Percentiles rank a stretch among this genome's conserved stretches.
Evolutionary conservation across 257 asterid species (phyloP).

Genomic region (Ballota nigra): DNA sequence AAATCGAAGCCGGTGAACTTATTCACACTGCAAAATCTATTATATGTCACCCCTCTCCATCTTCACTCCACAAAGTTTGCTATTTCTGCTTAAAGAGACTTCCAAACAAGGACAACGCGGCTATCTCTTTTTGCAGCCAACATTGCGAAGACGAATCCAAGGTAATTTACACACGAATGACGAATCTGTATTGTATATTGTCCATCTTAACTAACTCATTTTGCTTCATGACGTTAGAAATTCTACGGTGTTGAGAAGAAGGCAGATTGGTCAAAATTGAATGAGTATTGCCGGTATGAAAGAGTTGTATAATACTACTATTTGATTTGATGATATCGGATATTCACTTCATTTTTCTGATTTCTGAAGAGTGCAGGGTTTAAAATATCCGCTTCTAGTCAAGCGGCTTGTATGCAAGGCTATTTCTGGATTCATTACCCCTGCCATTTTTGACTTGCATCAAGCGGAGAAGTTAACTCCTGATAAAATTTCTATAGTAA

Average conservation of each 20-base stretch:
- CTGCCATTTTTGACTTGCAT: conserved; percentile 59
- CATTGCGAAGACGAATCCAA: conserved; percentile 47
- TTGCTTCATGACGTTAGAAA: conserved; percentile 36
- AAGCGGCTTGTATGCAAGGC: conserved; percentile 77
- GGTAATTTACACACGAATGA: conserved; percentile 27
- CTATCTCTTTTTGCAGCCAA: conserved; percentile 48
- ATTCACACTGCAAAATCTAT: conserved; percentile 71
- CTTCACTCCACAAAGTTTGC: conserved; percentile 51
- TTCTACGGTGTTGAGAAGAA: conserved; percentile 68
- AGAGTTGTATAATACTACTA: background rate
- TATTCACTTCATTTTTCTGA: conserved; percentile 30
- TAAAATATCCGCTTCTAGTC: conserved; percentile 75
- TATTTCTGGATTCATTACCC: conserved; percentile 49
- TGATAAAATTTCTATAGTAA: conserved; percentile 50
- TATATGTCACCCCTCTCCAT: conserved; percentile 57
- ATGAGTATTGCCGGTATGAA: conserved; percentile 72
- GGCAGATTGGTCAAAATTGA: conserved; percentile 72
- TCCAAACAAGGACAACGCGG: conserved; percentile 2
- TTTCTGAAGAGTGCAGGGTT: conserved; percentile 61
- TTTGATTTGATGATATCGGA: background rate
- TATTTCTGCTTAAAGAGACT: conserved; percentile 63
- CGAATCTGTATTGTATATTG: background rate
- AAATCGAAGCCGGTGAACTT: conserved; percentile 61
- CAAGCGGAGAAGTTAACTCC: conserved; percentile 59
- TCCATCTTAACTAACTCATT: conserved; percentile 12